Evolutionary conservation across 2,329 filamentous ascomycete genomes (phyloP).

Genomic region (Ceratocystis harringtonii): DNA sequence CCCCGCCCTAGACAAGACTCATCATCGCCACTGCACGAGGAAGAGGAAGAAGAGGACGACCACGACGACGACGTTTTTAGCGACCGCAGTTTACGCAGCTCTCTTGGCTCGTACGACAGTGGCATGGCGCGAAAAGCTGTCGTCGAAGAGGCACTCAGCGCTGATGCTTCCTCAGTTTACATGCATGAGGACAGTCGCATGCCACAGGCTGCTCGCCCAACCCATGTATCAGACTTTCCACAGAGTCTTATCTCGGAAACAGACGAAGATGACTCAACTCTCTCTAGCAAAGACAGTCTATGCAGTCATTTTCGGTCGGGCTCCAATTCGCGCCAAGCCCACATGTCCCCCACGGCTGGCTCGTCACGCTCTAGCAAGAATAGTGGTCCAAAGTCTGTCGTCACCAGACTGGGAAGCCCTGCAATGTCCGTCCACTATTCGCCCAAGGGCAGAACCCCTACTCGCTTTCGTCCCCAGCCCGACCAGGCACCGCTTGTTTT

Average conservation of each 20-base stretch:
- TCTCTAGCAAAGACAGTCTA: slow-evolving; percentile 33
- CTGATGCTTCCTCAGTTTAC: slow-evolving; percentile 4
- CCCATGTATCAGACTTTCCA: slow-evolving; percentile 37
- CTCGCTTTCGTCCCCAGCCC: slow-evolving; percentile 43
- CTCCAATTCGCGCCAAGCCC: slow-evolving; percentile 53
- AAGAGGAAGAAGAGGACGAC: slow-evolving; percentile 25
- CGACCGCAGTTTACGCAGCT: slow-evolving; percentile 42
- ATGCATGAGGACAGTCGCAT: slow-evolving; percentile 15
- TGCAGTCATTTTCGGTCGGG: slow-evolving; percentile 54
- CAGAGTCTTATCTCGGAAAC: slow-evolving; percentile 39
- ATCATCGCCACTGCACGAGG: slow-evolving; percentile 35
- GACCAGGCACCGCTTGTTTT: slow-evolving; percentile 56
- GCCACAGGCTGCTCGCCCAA: slow-evolving; percentile 26
- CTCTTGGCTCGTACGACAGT: slow-evolving; percentile 35
- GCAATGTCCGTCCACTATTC: slow-evolving; percentile 37
- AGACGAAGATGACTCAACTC: slow-evolving; percentile 2
- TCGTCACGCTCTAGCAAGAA: slow-evolving; percentile 41
- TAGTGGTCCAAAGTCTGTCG: slow-evolving; percentile 28
- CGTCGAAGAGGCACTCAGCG: slow-evolving; percentile 18
- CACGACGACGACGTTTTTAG: slow-evolving; percentile 44
- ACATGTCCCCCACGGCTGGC: slow-evolving; percentile 53
- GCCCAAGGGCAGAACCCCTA: slow-evolving; percentile 40
- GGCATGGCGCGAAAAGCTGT: slow-evolving; percentile 23
- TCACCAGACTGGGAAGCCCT: slow-evolving; percentile 44
- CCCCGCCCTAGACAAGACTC: slow-evolving; percentile 9